Evolutionary conservation across 345 rosid genomes (phyloP).

Genomic region (Diplotaxis tenuifolia): DNA sequence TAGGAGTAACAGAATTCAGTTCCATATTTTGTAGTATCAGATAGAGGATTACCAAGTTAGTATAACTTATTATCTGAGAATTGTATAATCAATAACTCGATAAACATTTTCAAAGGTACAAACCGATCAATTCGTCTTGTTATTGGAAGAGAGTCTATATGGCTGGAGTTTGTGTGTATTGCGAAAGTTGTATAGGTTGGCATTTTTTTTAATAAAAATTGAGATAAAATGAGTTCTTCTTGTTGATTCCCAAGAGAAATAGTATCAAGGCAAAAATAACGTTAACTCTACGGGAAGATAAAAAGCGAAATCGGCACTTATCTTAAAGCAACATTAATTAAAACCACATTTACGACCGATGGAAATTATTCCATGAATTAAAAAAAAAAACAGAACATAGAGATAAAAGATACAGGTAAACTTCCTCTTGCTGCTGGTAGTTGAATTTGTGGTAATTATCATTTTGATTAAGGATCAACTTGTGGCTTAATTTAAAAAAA

Average conservation of each 20-base stretch:
- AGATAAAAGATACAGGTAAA: not conserved
- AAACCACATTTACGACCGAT: conserved; percentile 28
- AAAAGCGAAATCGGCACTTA: conserved; percentile 21
- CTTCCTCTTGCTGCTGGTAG: not conserved
- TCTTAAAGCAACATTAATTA: conserved; percentile 33
- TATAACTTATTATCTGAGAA: not conserved
- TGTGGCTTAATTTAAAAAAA: conserved; percentile 8
- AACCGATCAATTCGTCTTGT: not conserved
- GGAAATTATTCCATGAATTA: conserved; percentile 9
- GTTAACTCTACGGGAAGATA: conserved; percentile 30
- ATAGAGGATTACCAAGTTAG: not conserved
- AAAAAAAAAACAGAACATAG: not conserved
- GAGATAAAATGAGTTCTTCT: not conserved
- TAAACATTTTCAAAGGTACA: not conserved
- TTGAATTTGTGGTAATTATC: not conserved
- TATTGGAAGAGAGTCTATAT: not conserved
- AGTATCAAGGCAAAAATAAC: conserved; percentile 13
- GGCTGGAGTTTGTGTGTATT: not conserved
- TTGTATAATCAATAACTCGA: not conserved
- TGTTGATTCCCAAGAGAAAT: conserved; percentile 13
- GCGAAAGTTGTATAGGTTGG: not conserved
- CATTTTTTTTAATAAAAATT: not conserved
- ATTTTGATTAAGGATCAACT: conserved; percentile 19
- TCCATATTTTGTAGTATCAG: not conserved
- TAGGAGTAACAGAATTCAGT: not conserved